Conservation (phyloP, 1,139 yeast species). For the Geotrichum australiense region DNA sequence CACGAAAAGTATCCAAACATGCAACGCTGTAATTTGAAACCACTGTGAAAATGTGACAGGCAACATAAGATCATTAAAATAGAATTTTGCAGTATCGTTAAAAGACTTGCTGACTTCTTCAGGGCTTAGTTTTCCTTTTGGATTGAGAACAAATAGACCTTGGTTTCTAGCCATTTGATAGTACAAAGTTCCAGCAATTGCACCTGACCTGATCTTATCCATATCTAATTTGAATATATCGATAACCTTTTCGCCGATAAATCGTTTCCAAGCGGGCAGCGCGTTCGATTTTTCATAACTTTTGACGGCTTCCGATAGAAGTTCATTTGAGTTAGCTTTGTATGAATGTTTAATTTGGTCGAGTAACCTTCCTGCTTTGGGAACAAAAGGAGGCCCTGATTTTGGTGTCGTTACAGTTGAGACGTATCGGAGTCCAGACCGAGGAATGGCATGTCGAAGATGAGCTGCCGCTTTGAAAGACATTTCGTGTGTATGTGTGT, state of each 20-base stretch:
- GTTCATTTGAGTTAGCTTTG: conserved; percentile 9
- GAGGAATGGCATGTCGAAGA: too few species aligned
- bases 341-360: conserved; percentile 16
- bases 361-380: conserved; percentile 13
- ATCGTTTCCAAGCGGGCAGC: conserved; percentile 63
- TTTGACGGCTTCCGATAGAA: conserved; percentile 11
- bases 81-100: conserved; percentile 32
- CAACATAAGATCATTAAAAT: conserved; percentile 67
- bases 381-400: conserved; percentile 18
- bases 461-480: too few species aligned
- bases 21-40: conserved; percentile 87
- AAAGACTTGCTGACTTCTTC: conserved; percentile 21
- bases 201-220: conserved; percentile 90
- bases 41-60: conserved; percentile 89
- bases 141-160: conserved; percentile 63
- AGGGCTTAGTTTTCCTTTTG: conserved; percentile 16
- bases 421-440: too few species aligned
- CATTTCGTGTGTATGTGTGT: too few species aligned
- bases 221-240: conserved; percentile 68
- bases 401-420: too few species aligned
- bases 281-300: conserved; percentile 12
- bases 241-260: conserved; percentile 66
- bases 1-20: conserved; percentile 87
- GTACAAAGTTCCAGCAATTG: conserved; percentile 85
- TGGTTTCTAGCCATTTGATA: conserved; percentile 82